Evolutionary conservation across 495 filamentous ascomycete species (phyloP), one percentile per base, ranked within the genome.

Genomic region (Usnea hakonensis): DNA sequence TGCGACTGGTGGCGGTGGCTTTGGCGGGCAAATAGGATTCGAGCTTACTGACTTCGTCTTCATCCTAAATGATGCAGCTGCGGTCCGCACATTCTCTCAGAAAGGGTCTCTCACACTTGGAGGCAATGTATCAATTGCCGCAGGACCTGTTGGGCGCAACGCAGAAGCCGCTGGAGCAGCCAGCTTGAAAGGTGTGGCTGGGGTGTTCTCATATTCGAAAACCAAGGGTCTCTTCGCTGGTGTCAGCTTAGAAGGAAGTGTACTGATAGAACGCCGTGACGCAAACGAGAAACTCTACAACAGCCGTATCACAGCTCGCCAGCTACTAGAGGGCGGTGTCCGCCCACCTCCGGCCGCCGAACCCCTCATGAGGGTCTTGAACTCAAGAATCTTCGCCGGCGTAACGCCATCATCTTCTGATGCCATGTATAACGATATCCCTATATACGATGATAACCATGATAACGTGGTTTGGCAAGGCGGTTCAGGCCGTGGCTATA

Each of bases 31-130:
- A 73, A 95, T 98, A 70, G 94, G 94, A 36, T 93, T 96, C 77
- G 94, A 98, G 74, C 77, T 98, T 63, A 97, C 95, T 46, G 94
- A 98, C 72, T 97, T 98, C 72, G 95, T 98, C 68, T 97, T 98
- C 79, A 96, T 97, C 63, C 85, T 98, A 55, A 98, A 98, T 74
- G 94, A 98, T 71, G 81, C 86, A 44, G 84, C 82, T 44, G 94
- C 94, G 30, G 94, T 98, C 44, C 90, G 89, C 71, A 94, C 94
- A 40, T 97, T 97, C 74, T 92, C 94, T 4, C 93, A 97, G 74
- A 82, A 86, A 57, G 94, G 95, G 19, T 90, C 86, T 21, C 75
- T 98, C 43, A 97, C 94, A 57, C 81, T 98, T 23, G 94, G 94
- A 66, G 94, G 95, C 63, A 98, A 98, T 70, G 94, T 97, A 21